These are phyloP conservation scores for Coniochaeta prunicola DNA, from an alignment of 2,329 filamentous ascomycete genomes.

Conservation along the genomic window DNA sequence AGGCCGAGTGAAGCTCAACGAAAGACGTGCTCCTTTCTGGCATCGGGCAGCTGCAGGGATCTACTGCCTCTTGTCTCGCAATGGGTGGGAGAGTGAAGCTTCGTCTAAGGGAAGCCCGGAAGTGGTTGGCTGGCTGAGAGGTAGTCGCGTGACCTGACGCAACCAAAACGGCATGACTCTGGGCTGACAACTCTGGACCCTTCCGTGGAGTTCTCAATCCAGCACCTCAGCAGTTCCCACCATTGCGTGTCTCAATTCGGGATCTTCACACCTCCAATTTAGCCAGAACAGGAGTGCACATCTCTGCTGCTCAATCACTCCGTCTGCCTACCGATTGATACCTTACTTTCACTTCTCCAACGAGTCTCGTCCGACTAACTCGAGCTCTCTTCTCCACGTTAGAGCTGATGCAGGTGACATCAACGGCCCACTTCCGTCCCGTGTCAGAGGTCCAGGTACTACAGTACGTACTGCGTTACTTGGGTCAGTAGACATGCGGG, in stretches of 20 bases:
- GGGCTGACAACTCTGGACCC: conserved; percentile 5
- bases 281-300: not conserved
- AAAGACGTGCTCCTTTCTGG: not conserved
- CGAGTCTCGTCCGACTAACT: not conserved
- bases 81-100: not conserved
- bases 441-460: not conserved
- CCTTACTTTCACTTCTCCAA: not conserved
- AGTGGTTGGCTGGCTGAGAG: not conserved
- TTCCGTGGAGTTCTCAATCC: not conserved
- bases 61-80: not conserved
- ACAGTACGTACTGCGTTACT: not conserved
- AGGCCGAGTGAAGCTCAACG: not conserved
- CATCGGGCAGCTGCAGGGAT: conserved; percentile 1
- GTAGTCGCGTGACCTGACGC: conserved; percentile 11
- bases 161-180: conserved; percentile 2
- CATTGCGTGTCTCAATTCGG: not conserved
- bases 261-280: not conserved
- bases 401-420: not conserved
- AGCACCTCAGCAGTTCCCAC: not conserved
- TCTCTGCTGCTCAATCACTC: not conserved
- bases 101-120: too few relatives aligned
- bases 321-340: not conserved
- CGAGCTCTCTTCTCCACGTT: not conserved
- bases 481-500: not conserved
- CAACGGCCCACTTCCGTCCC: not conserved